Percentiles rank a stretch among this genome's conserved stretches.
Evolutionary conservation across 805 yeast genomes (phyloP).

Genomic region (Wickerhamomyces subpelliculosus): DNA sequence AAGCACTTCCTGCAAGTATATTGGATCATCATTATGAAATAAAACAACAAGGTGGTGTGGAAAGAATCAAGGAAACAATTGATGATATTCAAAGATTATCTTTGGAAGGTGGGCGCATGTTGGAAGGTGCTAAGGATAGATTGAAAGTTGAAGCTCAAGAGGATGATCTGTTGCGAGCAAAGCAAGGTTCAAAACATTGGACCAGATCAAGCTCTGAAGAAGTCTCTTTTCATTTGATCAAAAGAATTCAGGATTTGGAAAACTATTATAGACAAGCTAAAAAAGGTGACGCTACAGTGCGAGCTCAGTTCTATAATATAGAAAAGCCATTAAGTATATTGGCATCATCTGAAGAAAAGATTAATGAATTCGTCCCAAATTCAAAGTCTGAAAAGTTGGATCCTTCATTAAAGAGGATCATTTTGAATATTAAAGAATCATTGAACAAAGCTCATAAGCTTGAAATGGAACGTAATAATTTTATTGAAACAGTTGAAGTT

Average conservation of each 20-base stretch:
- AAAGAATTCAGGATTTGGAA: conserved; percentile 37
- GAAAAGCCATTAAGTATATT: conserved; percentile 38
- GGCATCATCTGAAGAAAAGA: conserved; percentile 26
- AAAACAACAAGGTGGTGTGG: conserved; percentile 44
- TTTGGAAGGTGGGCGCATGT: conserved; percentile 30
- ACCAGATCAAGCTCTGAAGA: conserved; percentile 37
- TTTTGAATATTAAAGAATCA: conserved; percentile 26
- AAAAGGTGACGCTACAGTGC: conserved; percentile 52
- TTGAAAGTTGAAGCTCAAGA: conserved; percentile 47
- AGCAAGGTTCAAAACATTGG: conserved; percentile 53
- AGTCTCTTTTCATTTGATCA: conserved; percentile 33
- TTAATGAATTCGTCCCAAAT: conserved; percentile 24
- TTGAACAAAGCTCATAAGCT: conserved; percentile 27
- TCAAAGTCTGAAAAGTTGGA: conserved; percentile 24
- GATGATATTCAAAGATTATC: conserved; percentile 40
- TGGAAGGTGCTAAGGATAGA: conserved; percentile 39
- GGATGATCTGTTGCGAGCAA: conserved; percentile 43
- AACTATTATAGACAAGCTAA: conserved; percentile 50
- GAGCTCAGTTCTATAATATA: conserved; percentile 39
- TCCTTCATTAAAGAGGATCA: conserved; percentile 28
- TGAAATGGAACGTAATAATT: conserved; percentile 31
- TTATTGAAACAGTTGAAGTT: conserved; percentile 34
- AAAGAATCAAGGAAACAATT: conserved; percentile 33
- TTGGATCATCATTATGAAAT: conserved; percentile 50
- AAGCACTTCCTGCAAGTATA: conserved; percentile 50